A percentile compares a stretch with the other conserved stretches of the same genome.
phyloP scores from a whole-genome alignment of 495 filamentous ascomycete species.

The Neurospora sp. region DNA sequence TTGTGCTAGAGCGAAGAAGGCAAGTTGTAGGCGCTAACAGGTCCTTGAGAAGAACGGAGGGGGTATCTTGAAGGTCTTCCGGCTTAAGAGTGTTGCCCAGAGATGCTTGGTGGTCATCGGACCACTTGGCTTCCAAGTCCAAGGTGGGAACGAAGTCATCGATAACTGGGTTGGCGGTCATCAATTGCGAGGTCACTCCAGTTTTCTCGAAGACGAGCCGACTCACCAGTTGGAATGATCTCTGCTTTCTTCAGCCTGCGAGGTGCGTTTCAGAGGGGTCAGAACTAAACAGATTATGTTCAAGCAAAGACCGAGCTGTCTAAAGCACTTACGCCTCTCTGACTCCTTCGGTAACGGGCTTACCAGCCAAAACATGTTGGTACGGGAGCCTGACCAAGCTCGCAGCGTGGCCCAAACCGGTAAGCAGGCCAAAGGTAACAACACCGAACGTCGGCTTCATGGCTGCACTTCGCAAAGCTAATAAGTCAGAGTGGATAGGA shows the following conservation, averaged over 20 bases:
- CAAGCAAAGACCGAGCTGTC: neutral
- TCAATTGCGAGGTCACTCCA: neutral
- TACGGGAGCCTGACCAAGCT: neutral
- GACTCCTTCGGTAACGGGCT: neutral
- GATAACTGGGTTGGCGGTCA: constrained; percentile 35
- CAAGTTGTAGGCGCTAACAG: constrained; percentile 8
- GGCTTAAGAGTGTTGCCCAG: constrained; percentile 56
- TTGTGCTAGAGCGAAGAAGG: neutral
- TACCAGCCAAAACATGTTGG: neutral
- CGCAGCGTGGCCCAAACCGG: neutral
- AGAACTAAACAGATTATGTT: neutral
- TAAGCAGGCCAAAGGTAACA: neutral
- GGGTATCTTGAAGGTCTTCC: constrained; percentile 37
- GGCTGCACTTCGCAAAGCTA: neutral
- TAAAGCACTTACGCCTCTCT: neutral
- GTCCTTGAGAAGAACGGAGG: constrained; percentile 31
- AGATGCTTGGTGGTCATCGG: constrained; percentile 30
- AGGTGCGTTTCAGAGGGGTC: neutral
- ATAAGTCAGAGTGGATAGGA: neutral
- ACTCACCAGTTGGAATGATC: constrained; percentile 48
- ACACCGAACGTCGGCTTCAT: neutral
- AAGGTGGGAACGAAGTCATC: constrained; percentile 52
- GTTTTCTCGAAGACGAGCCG: neutral
- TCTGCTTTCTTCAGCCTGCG: constrained; percentile 46
- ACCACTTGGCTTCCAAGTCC: constrained; percentile 41